Conservation (phyloP, 352 stramenopile genomes). For the Phytophthora litchii region DNA sequence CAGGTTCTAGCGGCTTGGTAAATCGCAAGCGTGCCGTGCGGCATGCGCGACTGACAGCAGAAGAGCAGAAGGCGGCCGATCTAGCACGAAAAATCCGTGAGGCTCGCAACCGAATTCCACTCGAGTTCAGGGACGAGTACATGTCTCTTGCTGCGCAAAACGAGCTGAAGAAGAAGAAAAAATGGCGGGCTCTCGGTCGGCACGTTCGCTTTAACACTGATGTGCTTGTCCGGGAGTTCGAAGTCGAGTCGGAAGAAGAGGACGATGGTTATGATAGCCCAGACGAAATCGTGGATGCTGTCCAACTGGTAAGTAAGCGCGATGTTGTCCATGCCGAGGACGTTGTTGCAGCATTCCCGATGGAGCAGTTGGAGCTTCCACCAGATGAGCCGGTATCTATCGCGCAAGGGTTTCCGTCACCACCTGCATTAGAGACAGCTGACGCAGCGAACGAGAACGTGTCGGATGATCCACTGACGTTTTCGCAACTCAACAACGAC, state of each 20-base stretch:
- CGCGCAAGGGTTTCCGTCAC: slow-evolving; percentile 13
- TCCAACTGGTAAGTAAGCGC: slow-evolving; percentile 44
- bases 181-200: slow-evolving; percentile 32
- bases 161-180: slow-evolving; percentile 43
- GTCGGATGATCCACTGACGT: slow-evolving; percentile 37
- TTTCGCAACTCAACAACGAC: slow-evolving; percentile 44
- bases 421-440: slow-evolving; percentile 8
- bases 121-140: slow-evolving; percentile 61
- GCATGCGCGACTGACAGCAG: slow-evolving; percentile 47
- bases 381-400: slow-evolving; percentile 10
- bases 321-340: slow-evolving; percentile 45
- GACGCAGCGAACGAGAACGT: slow-evolving; percentile 1
- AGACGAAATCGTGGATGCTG: slow-evolving; percentile 52
- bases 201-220: slow-evolving; percentile 53
- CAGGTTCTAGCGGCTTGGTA: slow-evolving; percentile 42
- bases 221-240: slow-evolving; percentile 57
- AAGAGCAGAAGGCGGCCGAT: slow-evolving; percentile 47
- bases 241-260: slow-evolving; percentile 62
- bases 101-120: slow-evolving; percentile 53
- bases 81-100: slow-evolving; percentile 57
- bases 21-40: slow-evolving; percentile 52
- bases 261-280: slow-evolving; percentile 42
- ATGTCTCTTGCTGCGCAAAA: slow-evolving; percentile 37
- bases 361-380: slow-evolving; percentile 35
- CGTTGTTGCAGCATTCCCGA: slow-evolving; percentile 32